Conservation (phyloP, 2,329 filamentous ascomycete genomes). For the Penicillium freii region DNA sequence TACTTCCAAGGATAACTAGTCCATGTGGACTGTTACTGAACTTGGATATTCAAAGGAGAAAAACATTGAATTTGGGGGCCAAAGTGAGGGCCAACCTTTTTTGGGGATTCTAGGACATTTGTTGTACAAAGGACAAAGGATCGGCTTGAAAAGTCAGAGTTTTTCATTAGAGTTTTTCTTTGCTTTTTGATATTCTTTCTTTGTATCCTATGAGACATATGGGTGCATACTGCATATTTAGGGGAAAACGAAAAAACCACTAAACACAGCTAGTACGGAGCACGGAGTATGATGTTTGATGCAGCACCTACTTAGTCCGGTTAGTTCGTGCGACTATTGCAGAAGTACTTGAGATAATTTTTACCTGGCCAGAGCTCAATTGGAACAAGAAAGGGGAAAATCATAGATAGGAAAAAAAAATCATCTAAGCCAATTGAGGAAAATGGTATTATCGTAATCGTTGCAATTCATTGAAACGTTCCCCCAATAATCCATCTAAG, state of each 20-base stretch:
- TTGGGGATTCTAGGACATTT: not conserved
- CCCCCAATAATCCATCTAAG: conserved; percentile 1
- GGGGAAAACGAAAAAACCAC: not conserved
- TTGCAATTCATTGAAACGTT: conserved; percentile 4
- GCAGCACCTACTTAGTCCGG: not conserved
- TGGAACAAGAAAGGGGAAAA: not conserved
- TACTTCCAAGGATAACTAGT: no score
- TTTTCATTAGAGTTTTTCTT: not conserved
- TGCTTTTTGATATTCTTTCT: not conserved
- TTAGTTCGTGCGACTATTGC: not conserved
- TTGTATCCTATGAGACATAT: not conserved
- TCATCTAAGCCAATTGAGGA: not conserved
- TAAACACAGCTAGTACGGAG: not conserved
- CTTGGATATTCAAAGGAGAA: not conserved
- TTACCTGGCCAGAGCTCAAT: not conserved
- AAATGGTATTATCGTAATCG: conserved; percentile 2
- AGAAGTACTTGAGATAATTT: not conserved
- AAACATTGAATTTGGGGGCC: not conserved
- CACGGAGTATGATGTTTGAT: not conserved
- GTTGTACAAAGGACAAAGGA: not conserved
- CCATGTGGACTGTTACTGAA: not conserved
- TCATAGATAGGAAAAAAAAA: not conserved
- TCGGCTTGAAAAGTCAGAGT: not conserved
- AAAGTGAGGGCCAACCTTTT: not conserved
- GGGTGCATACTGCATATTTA: not conserved